A percentile compares a stretch with the other conserved stretches of the same genome.
Conservation (phyloP, 345 rosid species). For the Populus tremula region DNA sequence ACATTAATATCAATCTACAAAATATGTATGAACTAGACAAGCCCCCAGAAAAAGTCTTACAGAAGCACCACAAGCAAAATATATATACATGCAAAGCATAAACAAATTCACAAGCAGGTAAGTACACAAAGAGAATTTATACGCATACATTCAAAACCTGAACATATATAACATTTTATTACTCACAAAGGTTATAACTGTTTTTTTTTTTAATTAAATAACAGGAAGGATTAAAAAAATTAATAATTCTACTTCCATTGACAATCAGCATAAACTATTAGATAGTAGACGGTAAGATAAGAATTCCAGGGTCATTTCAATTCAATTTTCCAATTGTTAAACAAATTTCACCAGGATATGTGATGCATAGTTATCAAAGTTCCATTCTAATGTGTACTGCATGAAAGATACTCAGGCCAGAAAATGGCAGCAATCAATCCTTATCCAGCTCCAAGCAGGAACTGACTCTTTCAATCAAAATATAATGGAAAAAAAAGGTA, state of each 20-base stretch:
- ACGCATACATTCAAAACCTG: background rate
- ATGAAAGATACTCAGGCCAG: background rate
- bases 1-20: background rate
- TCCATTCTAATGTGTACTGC: background rate
- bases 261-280: conserved; percentile 1
- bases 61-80: too few species aligned
- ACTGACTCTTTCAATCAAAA: conserved; percentile 1
- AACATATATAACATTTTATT: background rate
- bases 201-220: background rate
- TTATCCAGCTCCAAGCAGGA: conserved; percentile 1
- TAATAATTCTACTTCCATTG: background rate
- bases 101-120: too few species aligned
- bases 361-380: background rate
- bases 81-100: too few species aligned
- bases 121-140: too few species aligned
- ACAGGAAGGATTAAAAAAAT: background rate
- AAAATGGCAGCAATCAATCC: background rate
- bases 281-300: background rate
- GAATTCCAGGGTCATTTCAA: background rate
- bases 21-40: background rate
- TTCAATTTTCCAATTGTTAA: background rate
- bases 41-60: background rate
- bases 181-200: background rate
- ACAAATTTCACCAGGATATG: background rate
- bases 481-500: background rate